A percentile compares a stretch with the other conserved stretches of the same genome.
Evolutionary conservation across 768 basidiomycete species (phyloP).

Genomic region (Termitomyces sp.): DNA sequence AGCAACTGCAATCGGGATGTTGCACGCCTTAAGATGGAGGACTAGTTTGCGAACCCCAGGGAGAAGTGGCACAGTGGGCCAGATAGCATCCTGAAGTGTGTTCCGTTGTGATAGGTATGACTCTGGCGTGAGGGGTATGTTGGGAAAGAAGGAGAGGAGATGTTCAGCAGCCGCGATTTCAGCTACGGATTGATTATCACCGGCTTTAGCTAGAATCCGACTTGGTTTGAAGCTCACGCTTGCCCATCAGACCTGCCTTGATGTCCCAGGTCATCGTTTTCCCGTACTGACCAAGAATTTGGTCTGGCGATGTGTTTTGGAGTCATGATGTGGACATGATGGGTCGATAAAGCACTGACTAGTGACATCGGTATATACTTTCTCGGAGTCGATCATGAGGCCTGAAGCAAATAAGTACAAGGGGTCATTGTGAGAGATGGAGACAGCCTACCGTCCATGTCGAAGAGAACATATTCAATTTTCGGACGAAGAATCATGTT

Average conservation of each 20-base stretch:
- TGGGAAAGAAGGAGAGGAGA: conserved; percentile 74
- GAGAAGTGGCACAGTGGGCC: conserved; percentile 68
- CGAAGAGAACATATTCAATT: conserved; percentile 65
- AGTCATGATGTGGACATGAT: neutral
- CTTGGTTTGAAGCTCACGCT: conserved; percentile 40
- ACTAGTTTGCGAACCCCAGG: conserved; percentile 70
- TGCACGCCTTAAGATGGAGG: conserved; percentile 60
- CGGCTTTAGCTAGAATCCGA: too few relatives aligned
- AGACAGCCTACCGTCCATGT: conserved; percentile 55
- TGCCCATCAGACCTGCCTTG: conserved; percentile 86
- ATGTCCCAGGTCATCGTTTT: conserved; percentile 85
- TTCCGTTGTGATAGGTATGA: conserved; percentile 55
- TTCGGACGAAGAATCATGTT: conserved; percentile 14
- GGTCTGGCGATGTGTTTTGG: conserved; percentile 36
- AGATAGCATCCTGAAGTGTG: conserved; percentile 52
- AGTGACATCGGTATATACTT: conserved; percentile 72
- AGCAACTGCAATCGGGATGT: conserved; percentile 76
- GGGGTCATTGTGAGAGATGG: neutral
- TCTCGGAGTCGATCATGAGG: conserved; percentile 72
- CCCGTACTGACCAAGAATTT: conserved; percentile 66
- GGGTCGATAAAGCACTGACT: conserved; percentile 40
- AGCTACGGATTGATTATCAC: conserved; percentile 33
- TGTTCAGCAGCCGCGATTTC: conserved; percentile 59
- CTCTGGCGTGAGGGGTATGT: conserved; percentile 58
- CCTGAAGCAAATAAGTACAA: conserved; percentile 32